Percentiles rank a stretch among this genome's conserved stretches.
Conservation (phyloP, 257 asterid genomes). For the Fraxinus anomala region DNA sequence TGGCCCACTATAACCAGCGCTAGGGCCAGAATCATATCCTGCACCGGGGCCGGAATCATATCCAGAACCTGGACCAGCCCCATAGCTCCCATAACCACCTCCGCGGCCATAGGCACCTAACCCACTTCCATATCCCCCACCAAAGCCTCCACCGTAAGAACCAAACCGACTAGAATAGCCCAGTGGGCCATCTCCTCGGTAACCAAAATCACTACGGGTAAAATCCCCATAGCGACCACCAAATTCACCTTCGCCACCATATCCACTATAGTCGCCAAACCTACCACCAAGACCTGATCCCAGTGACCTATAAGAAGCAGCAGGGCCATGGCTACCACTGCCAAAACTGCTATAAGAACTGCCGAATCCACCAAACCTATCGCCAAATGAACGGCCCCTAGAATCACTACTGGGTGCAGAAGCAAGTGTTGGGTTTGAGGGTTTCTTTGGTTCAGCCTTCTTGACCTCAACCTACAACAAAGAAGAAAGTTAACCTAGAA, state of each 20-base stretch:
- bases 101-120: constrained; percentile 84
- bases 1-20: constrained; percentile 71
- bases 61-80: constrained; percentile 44
- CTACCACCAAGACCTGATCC: constrained; percentile 80
- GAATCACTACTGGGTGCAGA: constrained; percentile 86
- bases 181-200: constrained; percentile 76
- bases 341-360: constrained; percentile 67
- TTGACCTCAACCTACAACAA: constrained; percentile 99
- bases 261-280: constrained; percentile 80
- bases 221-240: constrained; percentile 88
- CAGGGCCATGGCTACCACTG: constrained; percentile 82
- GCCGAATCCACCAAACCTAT: constrained; percentile 74
- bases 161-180: constrained; percentile 78
- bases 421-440: constrained; percentile 85
- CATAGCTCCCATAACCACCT: constrained; percentile 50
- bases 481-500: constrained; percentile 93
- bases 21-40: constrained; percentile 62
- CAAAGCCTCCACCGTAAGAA: constrained; percentile 71
- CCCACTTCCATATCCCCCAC: constrained; percentile 78
- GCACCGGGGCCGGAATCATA: constrained; percentile 63
- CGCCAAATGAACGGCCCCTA: constrained; percentile 88
- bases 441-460: constrained; percentile 99
- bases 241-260: constrained; percentile 65
- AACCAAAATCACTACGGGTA: constrained; percentile 74
- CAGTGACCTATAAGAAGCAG: constrained; percentile 87